A percentile compares a stretch with the other conserved stretches of the same genome.
phyloP scores from a whole-genome alignment of 2,329 filamentous ascomycete genomes.

The Botryosphaeria dothidea region DNA sequence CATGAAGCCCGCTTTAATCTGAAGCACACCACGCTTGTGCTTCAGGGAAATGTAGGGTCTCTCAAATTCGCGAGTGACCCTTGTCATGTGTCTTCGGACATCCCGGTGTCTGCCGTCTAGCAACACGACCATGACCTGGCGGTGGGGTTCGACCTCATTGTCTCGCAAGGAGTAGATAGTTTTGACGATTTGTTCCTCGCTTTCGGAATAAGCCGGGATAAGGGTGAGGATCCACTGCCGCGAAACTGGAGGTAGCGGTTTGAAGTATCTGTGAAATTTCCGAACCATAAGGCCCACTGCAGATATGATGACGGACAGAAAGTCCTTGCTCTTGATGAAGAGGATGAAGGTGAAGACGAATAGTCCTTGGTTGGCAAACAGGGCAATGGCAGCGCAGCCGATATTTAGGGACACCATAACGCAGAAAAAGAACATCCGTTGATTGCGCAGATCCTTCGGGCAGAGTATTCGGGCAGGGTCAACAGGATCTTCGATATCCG shows the following conservation, averaged over 20 bases:
- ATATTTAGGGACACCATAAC: neutral
- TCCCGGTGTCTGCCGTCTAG: conserved; percentile 25
- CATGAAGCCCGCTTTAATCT: conserved; percentile 27
- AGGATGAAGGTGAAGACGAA: conserved; percentile 24
- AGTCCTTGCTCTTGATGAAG: conserved; percentile 28
- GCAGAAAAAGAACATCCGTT: conserved; percentile 13
- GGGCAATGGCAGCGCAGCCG: neutral
- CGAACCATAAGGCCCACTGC: conserved; percentile 17
- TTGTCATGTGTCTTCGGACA: conserved; percentile 25
- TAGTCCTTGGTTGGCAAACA: conserved; percentile 9
- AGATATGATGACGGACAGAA: conserved; percentile 23
- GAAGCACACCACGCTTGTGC: conserved; percentile 23
- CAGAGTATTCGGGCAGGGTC: conserved; percentile 8
- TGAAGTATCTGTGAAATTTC: conserved; percentile 18
- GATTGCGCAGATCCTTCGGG: conserved; percentile 11
- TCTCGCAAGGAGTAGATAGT: conserved; percentile 26
- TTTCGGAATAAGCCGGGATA: conserved; percentile 27
- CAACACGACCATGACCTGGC: conserved; percentile 27
- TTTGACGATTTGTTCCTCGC: conserved; percentile 27
- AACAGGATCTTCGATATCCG: conserved; percentile 9
- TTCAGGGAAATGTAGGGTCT: conserved; percentile 25
- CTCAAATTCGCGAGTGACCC: conserved; percentile 22
- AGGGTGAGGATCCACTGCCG: conserved; percentile 27
- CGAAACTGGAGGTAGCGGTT: conserved; percentile 20
- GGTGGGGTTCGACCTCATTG: conserved; percentile 25